These are phyloP conservation scores for Clathrospora elynae DNA, from an alignment of 2,329 filamentous ascomycete genomes.

Conservation along the genomic window DNA sequence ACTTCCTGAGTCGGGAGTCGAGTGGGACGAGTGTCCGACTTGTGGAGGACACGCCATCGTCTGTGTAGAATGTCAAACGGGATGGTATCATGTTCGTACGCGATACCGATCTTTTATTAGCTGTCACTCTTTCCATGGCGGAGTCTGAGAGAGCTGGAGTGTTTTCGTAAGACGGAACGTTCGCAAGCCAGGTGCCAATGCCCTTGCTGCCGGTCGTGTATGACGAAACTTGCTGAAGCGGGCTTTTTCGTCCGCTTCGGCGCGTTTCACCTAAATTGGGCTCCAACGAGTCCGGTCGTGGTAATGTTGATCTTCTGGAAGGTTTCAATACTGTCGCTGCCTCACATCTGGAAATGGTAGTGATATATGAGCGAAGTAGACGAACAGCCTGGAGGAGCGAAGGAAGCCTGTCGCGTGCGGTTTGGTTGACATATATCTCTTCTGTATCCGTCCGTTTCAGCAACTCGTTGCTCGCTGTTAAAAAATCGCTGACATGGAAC, in stretches of 20 bases:
- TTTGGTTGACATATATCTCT: conserved; percentile 32
- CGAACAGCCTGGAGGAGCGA: conserved; percentile 32
- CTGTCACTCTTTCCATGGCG: conserved; percentile 3
- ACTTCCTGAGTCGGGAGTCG: conserved; percentile 27
- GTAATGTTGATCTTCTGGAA: conserved; percentile 23
- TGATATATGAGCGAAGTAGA: conserved; percentile 33
- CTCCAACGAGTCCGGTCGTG: conserved; percentile 32
- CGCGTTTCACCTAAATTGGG: conserved; percentile 27
- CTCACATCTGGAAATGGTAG: conserved; percentile 22
- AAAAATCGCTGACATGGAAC: conserved; percentile 22
- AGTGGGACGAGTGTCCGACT: conserved; percentile 25
- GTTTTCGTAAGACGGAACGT: conserved; percentile 32
- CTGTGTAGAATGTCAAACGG: conserved; percentile 38
- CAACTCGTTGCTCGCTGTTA: conserved; percentile 27
- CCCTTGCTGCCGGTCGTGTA: conserved; percentile 20
- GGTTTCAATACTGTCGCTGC: conserved; percentile 10
- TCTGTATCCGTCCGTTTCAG: conserved; percentile 33
- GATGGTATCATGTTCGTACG: conserved; percentile 24
- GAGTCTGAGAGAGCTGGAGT: conserved; percentile 25
- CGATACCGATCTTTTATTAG: conserved; percentile 19
- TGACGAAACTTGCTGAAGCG: conserved; percentile 15
- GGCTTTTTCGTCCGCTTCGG: conserved; percentile 25
- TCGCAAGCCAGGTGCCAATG: conserved; percentile 40
- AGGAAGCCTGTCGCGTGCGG: conserved; percentile 31
- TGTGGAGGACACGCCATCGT: conserved; percentile 33